Conservation (phyloP, 2,329 filamentous ascomycete genomes). For the Monilinia fructicola region DNA sequence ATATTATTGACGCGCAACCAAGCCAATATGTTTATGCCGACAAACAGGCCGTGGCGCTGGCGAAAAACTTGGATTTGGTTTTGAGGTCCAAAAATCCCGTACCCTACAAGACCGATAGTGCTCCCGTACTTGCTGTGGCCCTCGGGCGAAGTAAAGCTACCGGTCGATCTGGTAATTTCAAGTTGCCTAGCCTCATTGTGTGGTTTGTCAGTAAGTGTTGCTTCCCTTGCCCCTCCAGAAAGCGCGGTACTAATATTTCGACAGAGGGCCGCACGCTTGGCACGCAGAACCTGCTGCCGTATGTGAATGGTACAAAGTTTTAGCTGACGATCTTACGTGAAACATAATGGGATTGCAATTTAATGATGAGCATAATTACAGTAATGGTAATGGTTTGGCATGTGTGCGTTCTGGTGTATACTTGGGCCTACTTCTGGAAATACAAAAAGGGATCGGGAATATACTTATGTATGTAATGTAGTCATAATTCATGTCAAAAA, state of each 20-base stretch:
- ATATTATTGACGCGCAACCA: constrained; percentile 33
- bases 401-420: not conserved
- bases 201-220: constrained; percentile 34
- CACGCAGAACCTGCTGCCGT: constrained; percentile 6
- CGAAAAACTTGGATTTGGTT: constrained; percentile 36
- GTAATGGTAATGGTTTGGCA: not conserved
- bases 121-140: constrained; percentile 33
- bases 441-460: not conserved
- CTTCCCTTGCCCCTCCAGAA: not conserved
- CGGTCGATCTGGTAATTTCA: constrained; percentile 31
- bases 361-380: not conserved
- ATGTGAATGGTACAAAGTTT: constrained; percentile 17
- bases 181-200: constrained; percentile 34
- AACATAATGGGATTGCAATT: constrained; percentile 1
- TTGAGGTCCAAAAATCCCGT: constrained; percentile 32
- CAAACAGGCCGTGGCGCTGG: constrained; percentile 30
- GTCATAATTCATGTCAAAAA: not conserved
- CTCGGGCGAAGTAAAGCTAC: constrained; percentile 35
- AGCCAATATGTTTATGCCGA: constrained; percentile 32
- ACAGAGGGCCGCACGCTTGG: constrained; percentile 18
- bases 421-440: not conserved
- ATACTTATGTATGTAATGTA: not conserved
- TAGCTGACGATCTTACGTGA: not conserved
- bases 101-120: constrained; percentile 31
- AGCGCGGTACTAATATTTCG: not conserved